Evolutionary conservation across 169 alveolate species (phyloP), one percentile per base, ranked within the genome.

Genomic region (Cryptosporidium tyzzeri): DNA sequence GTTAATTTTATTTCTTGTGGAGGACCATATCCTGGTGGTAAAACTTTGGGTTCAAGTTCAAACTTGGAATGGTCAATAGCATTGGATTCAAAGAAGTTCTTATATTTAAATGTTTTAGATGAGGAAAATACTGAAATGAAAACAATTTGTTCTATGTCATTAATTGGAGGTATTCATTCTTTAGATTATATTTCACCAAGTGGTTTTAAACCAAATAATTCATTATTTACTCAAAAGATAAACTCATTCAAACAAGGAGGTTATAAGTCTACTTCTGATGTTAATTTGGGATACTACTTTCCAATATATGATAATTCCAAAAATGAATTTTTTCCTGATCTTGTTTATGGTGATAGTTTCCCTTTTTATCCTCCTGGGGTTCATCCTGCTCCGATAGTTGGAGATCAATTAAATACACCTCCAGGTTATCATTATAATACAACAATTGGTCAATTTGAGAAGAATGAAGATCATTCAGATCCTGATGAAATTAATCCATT

Each of bases 331-430:
- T n/a, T 65, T 26, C 71, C 71, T n/a, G 71, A 65, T 33, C 2
- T 10, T 26, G 71, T 65, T 2, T 65, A 65, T 29, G 71, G 71
- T 31, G 71, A 65, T 33, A 65, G 71, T 29, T 65, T 65, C 26
- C 26, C 71, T 33, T 65, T 7, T 14, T 65, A 31, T 29, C 71
- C 71, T 65, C 71, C 71, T 10, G 71, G 71, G 21, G 26, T 65
- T 26, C 41, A 65, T 65, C 71, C 71, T 65, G 71, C 71, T 65
- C 71, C 71, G 4, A 26, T 65, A 35, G 50, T 29, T 33, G 71
- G 50, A 12, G 33, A 37, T 33, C 14, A n/a, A 0, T 31, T 37
- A 12, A 37, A 65, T 33, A 65, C 21, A 9, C 71, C 71, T 37
- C 67, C 67, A n/a, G 10, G 31, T 14, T 65, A 65, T 29, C 71